phyloP scores from a whole-genome alignment of 2,329 filamentous ascomycete genomes.

The Arthrobotrys megalospora region DNA sequence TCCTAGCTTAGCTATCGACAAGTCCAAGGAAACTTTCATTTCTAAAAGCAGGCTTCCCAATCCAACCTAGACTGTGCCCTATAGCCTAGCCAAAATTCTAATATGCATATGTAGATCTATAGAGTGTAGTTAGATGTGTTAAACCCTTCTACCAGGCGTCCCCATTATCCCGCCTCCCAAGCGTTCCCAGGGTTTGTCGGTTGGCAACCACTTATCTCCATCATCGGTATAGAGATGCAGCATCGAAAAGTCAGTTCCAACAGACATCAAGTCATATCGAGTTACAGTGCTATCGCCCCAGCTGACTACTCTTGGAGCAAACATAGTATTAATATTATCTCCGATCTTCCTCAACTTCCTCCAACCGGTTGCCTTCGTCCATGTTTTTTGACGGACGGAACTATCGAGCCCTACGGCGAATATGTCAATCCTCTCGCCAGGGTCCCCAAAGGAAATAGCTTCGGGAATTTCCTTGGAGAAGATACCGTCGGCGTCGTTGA shows the following conservation, averaged over 20 bases:
- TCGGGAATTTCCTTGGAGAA: slow-evolving; percentile 20
- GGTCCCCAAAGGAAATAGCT: slow-evolving; percentile 6
- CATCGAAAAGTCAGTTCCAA: slow-evolving; percentile 10
- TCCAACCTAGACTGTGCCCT: too few species aligned
- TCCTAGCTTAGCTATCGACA: too few species aligned
- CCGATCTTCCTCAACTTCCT: not conserved
- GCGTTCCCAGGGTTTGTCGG: slow-evolving; percentile 2
- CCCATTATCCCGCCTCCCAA: not conserved
- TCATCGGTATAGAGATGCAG: slow-evolving; percentile 16
- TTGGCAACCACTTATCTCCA: slow-evolving; percentile 23
- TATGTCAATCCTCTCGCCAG: slow-evolving; percentile 22
- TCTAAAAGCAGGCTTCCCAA: too few species aligned
- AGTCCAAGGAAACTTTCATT: too few species aligned
- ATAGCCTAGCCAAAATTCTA: too few species aligned
- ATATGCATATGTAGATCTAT: too few species aligned
- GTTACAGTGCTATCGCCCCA: slow-evolving; percentile 14
- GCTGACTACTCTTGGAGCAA: slow-evolving; percentile 17
- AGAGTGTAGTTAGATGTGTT: not conserved
- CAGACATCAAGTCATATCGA: slow-evolving; percentile 7
- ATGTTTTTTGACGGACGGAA: slow-evolving; percentile 26
- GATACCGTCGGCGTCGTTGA: not conserved
- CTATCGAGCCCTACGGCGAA: slow-evolving; percentile 34
- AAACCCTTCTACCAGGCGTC: slow-evolving; percentile 25
- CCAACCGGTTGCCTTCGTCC: slow-evolving; percentile 16
- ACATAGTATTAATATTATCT: not conserved